Evolutionary conservation across 371 early-diverging fungal species (phyloP).

Genomic region (Mortierella sp.): DNA sequence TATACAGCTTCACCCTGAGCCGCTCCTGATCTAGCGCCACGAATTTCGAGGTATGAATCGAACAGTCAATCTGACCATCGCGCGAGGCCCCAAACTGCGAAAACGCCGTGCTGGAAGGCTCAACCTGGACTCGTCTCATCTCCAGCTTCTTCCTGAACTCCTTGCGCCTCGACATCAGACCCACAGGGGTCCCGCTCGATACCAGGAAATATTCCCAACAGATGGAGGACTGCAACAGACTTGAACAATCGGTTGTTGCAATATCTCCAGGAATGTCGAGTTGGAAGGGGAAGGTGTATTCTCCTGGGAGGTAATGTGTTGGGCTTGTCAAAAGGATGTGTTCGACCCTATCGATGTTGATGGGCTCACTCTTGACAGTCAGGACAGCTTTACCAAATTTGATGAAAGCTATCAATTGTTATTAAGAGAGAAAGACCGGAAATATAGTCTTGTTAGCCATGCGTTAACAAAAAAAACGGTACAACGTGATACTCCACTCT

Average conservation of each 20-base stretch:
- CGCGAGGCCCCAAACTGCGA: conserved; percentile 9
- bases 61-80: conserved; percentile 19
- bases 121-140: conserved; percentile 17
- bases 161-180: conserved; percentile 21
- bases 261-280: conserved; percentile 22
- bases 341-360: conserved; percentile 22
- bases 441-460: too few species aligned
- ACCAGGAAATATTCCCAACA: conserved; percentile 20
- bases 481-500: too few species aligned
- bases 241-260: conserved; percentile 14
- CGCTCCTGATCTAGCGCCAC: conserved; percentile 14
- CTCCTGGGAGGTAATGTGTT: conserved; percentile 18
- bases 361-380: conserved; percentile 23
- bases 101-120: not conserved
- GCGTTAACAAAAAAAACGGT: too few species aligned
- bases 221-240: not conserved
- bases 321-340: not conserved
- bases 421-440: too few species aligned
- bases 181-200: conserved; percentile 3
- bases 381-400: not conserved
- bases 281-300: conserved; percentile 22
- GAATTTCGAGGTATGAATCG: conserved; percentile 15
- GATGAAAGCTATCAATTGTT: not conserved
- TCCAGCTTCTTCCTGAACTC: conserved; percentile 6
- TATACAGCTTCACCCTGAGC: not conserved